Base-by-base conservation (phyloP, 1,284 basidiomycete species). In the Ceratobasidium sp. region DNA sequence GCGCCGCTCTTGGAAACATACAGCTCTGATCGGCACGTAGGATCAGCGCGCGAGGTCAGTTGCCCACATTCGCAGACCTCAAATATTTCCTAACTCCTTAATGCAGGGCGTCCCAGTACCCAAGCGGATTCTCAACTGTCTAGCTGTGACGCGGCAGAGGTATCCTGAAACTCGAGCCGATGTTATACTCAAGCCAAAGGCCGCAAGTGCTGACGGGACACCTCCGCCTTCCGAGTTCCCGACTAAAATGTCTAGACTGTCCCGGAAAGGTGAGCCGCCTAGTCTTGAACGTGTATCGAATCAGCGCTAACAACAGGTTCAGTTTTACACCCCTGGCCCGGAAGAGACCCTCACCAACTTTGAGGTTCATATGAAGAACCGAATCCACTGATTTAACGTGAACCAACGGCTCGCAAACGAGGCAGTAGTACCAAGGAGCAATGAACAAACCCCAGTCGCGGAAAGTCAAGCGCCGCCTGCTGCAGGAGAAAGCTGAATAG, bases 251-350 rank as follows among this genome's bases (percentile, higher is more conserved):
- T 82, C 80, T 91, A 74, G 97, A 98, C 81, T 98, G 97, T 81
- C 94, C 95, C 75, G 94, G 94, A 78, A 96, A 96, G 87, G 94
- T 95, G 75, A n/a, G 85, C 80, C 6, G 46, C 35, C 11, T 16
- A 11, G 4, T 11, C 11, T 52, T 16, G 35, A 21, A 70, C 72
- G 69, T 46, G 18, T 58, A 18, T 75, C 21, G 70, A 55, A 26
- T 21, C 23, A 41, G 11, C 35, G 43, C 46, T 26, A 13, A 28
- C 46, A 8, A 61, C n/a, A 11, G 47, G 6, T 11, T 11, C 18
- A 95, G 90, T 82, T 98, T 72, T 99, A 98, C 85, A 96, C 92
- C 76, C 91, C 95, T 32, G 97, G 97, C 30, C 94, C 94, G 2
- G 92, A 88, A 18, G 91, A 97, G 81, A 91, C 92, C 14, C 83